Conservation (phyloP, 805 yeast genomes). For the Wickerhamomyces kurtzmanii region DNA sequence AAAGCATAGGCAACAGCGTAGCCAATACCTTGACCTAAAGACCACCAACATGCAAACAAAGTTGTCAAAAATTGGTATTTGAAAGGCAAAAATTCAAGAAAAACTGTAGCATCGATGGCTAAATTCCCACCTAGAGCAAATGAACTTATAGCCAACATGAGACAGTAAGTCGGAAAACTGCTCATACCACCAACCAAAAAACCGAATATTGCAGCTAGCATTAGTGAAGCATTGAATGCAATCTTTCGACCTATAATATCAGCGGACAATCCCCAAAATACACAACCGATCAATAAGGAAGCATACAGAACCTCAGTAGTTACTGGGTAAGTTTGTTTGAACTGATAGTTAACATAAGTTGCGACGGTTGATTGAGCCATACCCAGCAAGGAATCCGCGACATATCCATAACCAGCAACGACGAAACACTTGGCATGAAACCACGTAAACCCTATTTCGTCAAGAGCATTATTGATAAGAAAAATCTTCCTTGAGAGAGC, state of each 20-base stretch:
- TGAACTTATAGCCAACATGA: constrained; percentile 32
- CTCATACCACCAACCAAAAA: constrained; percentile 40
- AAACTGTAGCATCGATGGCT: constrained; percentile 41
- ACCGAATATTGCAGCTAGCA: constrained; percentile 34
- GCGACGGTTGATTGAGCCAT: constrained; percentile 35
- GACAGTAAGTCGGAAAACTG: constrained; percentile 34
- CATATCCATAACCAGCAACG: constrained; percentile 44
- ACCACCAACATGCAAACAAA: constrained; percentile 45
- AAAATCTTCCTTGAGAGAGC: constrained; percentile 24
- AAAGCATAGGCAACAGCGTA: constrained; percentile 43
- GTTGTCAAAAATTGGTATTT: constrained; percentile 40
- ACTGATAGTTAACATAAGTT: constrained; percentile 35
- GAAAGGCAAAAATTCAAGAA: constrained; percentile 38
- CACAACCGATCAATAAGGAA: constrained; percentile 38
- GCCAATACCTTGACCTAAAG: constrained; percentile 46
- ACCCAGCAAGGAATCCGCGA: constrained; percentile 40
- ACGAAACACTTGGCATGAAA: constrained; percentile 32
- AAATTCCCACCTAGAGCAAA: constrained; percentile 44
- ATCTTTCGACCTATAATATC: constrained; percentile 40
- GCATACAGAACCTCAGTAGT: constrained; percentile 35
- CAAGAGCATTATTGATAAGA: constrained; percentile 42
- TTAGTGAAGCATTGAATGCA: constrained; percentile 37
- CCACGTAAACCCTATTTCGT: constrained; percentile 54
- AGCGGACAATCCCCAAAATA: constrained; percentile 41
- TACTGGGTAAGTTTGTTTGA: constrained; percentile 29